Evolutionary conservation across 148 eudicot species (phyloP), one percentile per base, ranked within the genome.

Genomic region (Rhododendron henanense): DNA sequence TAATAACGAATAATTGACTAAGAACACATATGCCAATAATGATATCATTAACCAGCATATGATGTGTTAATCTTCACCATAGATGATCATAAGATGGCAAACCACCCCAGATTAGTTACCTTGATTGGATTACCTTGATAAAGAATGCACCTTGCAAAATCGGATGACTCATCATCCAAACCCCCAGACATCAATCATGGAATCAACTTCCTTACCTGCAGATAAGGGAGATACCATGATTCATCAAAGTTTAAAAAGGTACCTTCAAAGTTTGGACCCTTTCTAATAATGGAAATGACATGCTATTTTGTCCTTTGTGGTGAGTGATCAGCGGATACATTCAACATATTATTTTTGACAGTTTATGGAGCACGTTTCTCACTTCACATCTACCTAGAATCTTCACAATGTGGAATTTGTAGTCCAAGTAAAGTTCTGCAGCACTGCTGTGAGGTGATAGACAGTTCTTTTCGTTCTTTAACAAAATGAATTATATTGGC

Each of bases 21-120:
- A 45, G 61, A 69, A 10, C 61, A 48, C 48, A 83, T 31, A 47
- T 16, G 61, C 51, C 28, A 44, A n/a, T 15, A 31, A 83, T 19
- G 8, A 44, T 25, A 82, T 44, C 69, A 65, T 67, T 67, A 65
- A 82, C 31, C 76, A 83, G 65, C 69, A 83, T 57, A 82, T 39
- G n/a, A 83, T 83, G 25, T 33, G 61, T 71, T 83, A 25, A 47
- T 65, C 84, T 25, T 41, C 50, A 67, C 74, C 37, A 48, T 48
- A 44, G 14, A 83, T 83, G 79, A 69, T 69, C 37, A 69, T 10
- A 83, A 83, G 50, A 10, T 48, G 28, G 78, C 45, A 25, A 78
- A 47, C 15, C 51, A 25, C 77, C n/a, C 39, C 48, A 18, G 10
- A 31, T 80, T 51, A 28, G 31, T 53, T 51, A 18, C 18, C 59